These are phyloP conservation scores for Suillus hirtellus DNA, from an alignment of 768 basidiomycete species.

Conservation along the genomic window DNA sequence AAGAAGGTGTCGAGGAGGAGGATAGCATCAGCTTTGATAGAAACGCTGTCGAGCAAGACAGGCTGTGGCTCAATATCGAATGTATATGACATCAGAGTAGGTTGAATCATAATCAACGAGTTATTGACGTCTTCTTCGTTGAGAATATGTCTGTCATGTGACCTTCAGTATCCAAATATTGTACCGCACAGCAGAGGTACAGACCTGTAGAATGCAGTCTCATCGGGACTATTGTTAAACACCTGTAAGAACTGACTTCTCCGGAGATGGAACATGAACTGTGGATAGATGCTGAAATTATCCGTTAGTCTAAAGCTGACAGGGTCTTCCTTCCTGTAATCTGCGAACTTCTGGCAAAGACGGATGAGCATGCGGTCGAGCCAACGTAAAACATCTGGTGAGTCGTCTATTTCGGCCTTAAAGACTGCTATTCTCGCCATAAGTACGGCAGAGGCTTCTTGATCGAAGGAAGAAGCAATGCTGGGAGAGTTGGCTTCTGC, in stretches of 20 bases:
- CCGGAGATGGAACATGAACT: constrained; percentile 99
- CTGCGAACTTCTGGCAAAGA: constrained; percentile 98
- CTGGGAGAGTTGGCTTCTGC: constrained; percentile 95
- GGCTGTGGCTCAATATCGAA: constrained; percentile 92
- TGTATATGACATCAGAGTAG: constrained; percentile 97
- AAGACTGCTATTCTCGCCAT: constrained; percentile 99
- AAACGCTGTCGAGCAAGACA: constrained; percentile 94
- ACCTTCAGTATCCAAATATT: constrained; percentile 12
- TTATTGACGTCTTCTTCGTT: constrained; percentile 99
- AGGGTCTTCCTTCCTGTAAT: constrained; percentile 97
- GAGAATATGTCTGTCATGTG: constrained; percentile 71
- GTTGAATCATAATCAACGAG: constrained; percentile 99
- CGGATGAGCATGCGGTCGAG: constrained; percentile 98
- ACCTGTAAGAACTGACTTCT: constrained; percentile 98
- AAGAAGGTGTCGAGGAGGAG: constrained; percentile 98
- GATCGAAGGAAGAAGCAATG: constrained; percentile 94
- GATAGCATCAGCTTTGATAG: constrained; percentile 96
- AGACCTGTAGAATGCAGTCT: constrained; percentile 96
- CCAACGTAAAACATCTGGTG: constrained; percentile 95
- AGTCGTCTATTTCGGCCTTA: constrained; percentile 98
- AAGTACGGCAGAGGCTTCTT: constrained; percentile 95
- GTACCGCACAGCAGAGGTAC: constrained; percentile 21
- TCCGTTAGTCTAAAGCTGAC: constrained; percentile 89
- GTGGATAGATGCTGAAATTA: constrained; percentile 98
- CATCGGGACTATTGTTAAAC: constrained; percentile 99